Evolutionary conservation across 2,329 filamentous ascomycete species (phyloP), one percentile per base, ranked within the genome.

Genomic region (Microcera coccophila): DNA sequence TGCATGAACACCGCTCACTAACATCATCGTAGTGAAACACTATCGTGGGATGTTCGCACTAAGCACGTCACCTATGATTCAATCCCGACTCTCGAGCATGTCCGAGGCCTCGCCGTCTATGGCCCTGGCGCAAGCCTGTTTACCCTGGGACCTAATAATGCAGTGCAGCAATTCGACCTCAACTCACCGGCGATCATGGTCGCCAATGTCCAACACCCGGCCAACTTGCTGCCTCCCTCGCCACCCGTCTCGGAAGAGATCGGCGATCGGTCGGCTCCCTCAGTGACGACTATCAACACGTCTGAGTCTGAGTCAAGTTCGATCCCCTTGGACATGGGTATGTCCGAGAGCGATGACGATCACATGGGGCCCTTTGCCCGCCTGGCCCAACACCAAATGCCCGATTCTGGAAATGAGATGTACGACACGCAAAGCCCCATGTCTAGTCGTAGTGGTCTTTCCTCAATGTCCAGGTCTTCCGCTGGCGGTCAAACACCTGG

Each of bases 31-130:
- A 90, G 90, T 42, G 87, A 95, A 74, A 95, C 90, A 28, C 83
- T 87, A 57, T 85, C 90, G 44, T 98, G 93, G 91, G 93, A 98
- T 73, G 93, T 98, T 34, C 81, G 90, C 50, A 98, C 93, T n/a
- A 97, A 97, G 64, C 85, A 95, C 61, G 90, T 98, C 55, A 90
- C 89, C 3, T 94, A 83, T 65, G 90, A 96, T 59, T 78, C 80
- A 45, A 87, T 97, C 43, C 90, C 90, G 5, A 96, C 90, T 2
- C 75, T 90, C 5, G 84, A 93, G 28, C 82, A 85, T 52, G 79
- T 96, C 44, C 79, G 80, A 49, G 91, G 88, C 14, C 77, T 98
- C 33, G 85, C 90, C 34, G 85, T 90, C 47, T 95, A 93, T 64
- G 93, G 91, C 2, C 85, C 90, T 1, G 90, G 86, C 5, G 91